Percentiles rank a stretch among this genome's conserved stretches.
These are phyloP conservation scores for Trichoderma atrobrunneum DNA, from an alignment of 2,329 filamentous ascomycete species.

Conservation along the genomic window DNA sequence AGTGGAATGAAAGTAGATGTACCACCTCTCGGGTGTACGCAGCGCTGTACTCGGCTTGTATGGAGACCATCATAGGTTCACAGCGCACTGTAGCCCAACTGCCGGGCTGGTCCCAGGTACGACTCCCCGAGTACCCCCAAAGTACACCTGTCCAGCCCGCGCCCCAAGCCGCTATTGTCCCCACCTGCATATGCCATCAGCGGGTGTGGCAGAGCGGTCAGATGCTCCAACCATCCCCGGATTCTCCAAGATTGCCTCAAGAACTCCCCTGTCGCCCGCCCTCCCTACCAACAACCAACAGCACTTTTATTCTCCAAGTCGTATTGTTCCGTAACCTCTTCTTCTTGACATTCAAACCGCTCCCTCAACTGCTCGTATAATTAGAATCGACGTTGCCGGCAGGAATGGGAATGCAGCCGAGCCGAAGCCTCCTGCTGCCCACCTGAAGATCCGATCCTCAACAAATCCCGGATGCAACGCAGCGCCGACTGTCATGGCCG, in stretches of 20 bases:
- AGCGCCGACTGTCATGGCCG: conserved; percentile 26
- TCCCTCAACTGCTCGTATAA: not conserved
- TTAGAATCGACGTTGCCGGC: not conserved
- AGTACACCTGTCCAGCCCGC: not conserved
- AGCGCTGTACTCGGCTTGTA: not conserved
- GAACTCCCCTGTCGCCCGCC: not conserved
- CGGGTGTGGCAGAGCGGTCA: conserved; percentile 21
- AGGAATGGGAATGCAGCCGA: conserved; percentile 13
- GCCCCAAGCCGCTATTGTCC: not conserved
- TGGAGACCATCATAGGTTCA: not conserved
- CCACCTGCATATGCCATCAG: conserved; percentile 13
- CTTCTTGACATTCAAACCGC: not conserved
- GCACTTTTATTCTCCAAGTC: not conserved
- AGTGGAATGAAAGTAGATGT: not conserved
- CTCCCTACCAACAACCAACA: not conserved
- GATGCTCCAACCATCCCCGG: conserved; percentile 18
- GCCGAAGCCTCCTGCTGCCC: not conserved
- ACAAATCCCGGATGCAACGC: not conserved
- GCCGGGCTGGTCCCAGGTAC: not conserved
- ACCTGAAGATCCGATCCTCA: conserved; percentile 4
- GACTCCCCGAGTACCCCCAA: not conserved
- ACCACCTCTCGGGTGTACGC: not conserved
- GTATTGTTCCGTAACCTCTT: not conserved
- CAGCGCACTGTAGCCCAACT: not conserved
- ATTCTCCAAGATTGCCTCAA: conserved; percentile 1